Conservation (phyloP, 768 basidiomycete species). For the Suillus cothurnatus region DNA sequence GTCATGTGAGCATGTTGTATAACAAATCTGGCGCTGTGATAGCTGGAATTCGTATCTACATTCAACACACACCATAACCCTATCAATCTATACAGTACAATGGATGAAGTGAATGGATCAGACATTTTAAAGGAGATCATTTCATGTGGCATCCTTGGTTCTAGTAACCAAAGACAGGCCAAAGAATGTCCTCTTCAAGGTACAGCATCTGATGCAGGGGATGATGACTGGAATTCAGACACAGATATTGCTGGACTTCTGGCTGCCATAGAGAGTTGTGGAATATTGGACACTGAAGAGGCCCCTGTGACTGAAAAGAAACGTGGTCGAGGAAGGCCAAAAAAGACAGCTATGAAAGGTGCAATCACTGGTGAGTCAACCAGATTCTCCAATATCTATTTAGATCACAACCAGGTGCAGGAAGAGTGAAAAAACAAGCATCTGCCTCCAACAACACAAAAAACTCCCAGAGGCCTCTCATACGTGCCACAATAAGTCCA, state of each 20-base stretch:
- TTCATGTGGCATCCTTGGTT: not conserved
- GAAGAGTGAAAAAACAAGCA: not conserved
- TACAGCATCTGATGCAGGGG: not conserved
- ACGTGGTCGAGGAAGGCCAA: not conserved
- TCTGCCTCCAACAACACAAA: too few species aligned
- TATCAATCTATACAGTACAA: not conserved
- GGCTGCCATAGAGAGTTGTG: not conserved
- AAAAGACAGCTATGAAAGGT: not conserved
- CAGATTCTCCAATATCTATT: not conserved
- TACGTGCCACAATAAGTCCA: too few species aligned
- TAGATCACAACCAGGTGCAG: not conserved
- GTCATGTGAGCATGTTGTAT: too few species aligned
- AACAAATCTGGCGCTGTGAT: too few species aligned
- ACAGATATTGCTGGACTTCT: not conserved
- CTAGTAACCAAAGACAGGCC: not conserved
- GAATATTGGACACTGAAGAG: not conserved
- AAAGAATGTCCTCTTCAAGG: not conserved
- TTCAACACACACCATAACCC: too few species aligned
- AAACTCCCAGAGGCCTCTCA: too few species aligned
- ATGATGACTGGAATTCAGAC: not conserved
- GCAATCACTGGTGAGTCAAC: not conserved
- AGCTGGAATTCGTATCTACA: too few species aligned
- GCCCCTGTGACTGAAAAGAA: accelerated
- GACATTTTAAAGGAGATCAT: not conserved
- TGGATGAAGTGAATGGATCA: not conserved